Evolutionary conservation across 2,329 filamentous ascomycete species (phyloP).

Genomic region (Waltergamsia citrina): DNA sequence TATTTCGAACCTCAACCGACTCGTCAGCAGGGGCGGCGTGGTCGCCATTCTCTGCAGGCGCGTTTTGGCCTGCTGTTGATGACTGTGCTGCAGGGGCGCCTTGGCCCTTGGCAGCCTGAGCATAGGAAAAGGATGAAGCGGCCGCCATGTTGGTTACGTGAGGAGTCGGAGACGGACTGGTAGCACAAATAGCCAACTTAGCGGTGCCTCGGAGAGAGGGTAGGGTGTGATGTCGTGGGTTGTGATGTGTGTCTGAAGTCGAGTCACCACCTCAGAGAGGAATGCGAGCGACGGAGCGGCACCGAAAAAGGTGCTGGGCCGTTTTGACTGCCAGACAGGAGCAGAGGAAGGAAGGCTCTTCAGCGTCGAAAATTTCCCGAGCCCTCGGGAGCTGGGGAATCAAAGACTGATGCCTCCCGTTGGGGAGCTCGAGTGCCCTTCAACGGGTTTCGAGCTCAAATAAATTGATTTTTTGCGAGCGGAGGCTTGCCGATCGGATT

Average conservation of each 20-base stretch:
- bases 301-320: neutral
- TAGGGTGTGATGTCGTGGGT: neutral
- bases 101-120: constrained; percentile 85
- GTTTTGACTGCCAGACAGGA: neutral
- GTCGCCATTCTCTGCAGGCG: constrained; percentile 7
- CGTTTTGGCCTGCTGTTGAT: constrained; percentile 16
- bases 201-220: neutral
- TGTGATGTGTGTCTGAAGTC: neutral
- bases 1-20: constrained; percentile 11
- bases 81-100: constrained; percentile 28
- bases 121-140: constrained; percentile 74
- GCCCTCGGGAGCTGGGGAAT: neutral
- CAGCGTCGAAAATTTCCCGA: neutral
- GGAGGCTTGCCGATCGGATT: no score
- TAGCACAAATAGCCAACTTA: neutral
- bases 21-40: constrained; percentile 11
- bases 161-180: neutral
- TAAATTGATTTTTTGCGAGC: neutral
- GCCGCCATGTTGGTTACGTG: constrained; percentile 35
- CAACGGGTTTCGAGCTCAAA: constrained; percentile 6
- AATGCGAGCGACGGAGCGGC: constrained; percentile 2
- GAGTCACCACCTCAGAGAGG: constrained; percentile 1
- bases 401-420: neutral
- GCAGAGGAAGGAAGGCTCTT: neutral
- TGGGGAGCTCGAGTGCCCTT: constrained; percentile 6